These are phyloP conservation scores for Rhinocladiella mackenziei DNA, from an alignment of 2,329 filamentous ascomycete genomes.

Conservation along the genomic window DNA sequence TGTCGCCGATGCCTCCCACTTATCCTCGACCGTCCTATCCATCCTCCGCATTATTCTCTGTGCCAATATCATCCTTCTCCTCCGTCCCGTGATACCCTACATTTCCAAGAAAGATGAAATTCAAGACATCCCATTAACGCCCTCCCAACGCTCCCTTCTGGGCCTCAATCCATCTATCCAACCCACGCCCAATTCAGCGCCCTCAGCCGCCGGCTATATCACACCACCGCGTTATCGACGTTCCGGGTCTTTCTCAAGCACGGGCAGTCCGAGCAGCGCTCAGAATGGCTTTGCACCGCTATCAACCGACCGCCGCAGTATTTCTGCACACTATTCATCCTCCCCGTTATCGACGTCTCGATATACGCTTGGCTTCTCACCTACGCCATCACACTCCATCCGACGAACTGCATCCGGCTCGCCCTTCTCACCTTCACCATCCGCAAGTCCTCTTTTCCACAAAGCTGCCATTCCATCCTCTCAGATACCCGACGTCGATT, in stretches of 20 bases:
- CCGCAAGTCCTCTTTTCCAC: constrained; percentile 58
- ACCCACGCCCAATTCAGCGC: constrained; percentile 58
- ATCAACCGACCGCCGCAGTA: constrained; percentile 49
- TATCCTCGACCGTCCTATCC: constrained; percentile 47
- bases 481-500: constrained; percentile 17
- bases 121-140: constrained; percentile 83
- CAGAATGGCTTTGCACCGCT: constrained; percentile 4
- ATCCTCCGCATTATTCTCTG: constrained; percentile 59
- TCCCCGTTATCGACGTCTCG: constrained; percentile 26
- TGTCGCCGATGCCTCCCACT: constrained; percentile 35
- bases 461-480: constrained; percentile 53
- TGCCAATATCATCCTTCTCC: constrained; percentile 66
- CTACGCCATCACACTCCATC: constrained; percentile 40
- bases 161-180: constrained; percentile 69
- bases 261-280: constrained; percentile 34
- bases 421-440: constrained; percentile 49
- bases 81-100: constrained; percentile 58
- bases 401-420: constrained; percentile 41
- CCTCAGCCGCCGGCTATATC: constrained; percentile 46
- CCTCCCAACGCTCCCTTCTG: constrained; percentile 79
- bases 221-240: constrained; percentile 59
- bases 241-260: constrained; percentile 44
- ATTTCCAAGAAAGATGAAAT: constrained; percentile 70
- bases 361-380: constrained; percentile 25
- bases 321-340: constrained; percentile 28